A percentile compares a stretch with the other conserved stretches of the same genome.
Conservation (phyloP, 768 basidiomycete species). For the Boletus pseudopeckii region DNA sequence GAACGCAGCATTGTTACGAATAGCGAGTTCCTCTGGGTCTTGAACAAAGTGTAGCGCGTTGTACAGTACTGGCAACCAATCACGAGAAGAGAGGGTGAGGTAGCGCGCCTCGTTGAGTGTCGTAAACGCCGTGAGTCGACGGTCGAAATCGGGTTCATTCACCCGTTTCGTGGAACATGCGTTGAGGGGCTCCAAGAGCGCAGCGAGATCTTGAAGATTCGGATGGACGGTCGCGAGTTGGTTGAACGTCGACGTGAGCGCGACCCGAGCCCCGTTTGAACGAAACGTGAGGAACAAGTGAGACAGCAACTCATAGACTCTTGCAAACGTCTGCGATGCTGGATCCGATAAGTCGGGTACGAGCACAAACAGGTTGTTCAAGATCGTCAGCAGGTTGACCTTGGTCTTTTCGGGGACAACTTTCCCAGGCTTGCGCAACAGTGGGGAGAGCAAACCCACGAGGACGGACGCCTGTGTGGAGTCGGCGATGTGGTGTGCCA, state of each 20-base stretch:
- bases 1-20: conserved; percentile 77
- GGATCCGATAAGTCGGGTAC: conserved; percentile 57
- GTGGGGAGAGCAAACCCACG: conserved; percentile 68
- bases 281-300: conserved; percentile 75
- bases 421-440: conserved; percentile 74
- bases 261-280: conserved; percentile 64
- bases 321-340: conserved; percentile 41
- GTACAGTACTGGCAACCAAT: conserved; percentile 83
- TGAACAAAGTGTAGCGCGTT: conserved; percentile 85
- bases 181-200: conserved; percentile 68
- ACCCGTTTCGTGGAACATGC: conserved; percentile 79
- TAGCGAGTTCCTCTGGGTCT: conserved; percentile 82
- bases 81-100: conserved; percentile 43
- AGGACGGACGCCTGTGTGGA: conserved; percentile 69
- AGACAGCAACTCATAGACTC: conserved; percentile 65
- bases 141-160: conserved; percentile 92
- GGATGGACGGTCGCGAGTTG: conserved; percentile 40
- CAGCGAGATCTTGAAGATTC: conserved; percentile 45
- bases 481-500: conserved; percentile 73
- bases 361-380: conserved; percentile 61
- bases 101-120: conserved; percentile 67
- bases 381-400: conserved; percentile 71
- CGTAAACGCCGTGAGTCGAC: conserved; percentile 73
- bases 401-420: conserved; percentile 85
- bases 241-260: conserved; percentile 64